phyloP scores from a whole-genome alignment of 2,329 filamentous ascomycete species.

The Scedosporium apiospermum region DNA sequence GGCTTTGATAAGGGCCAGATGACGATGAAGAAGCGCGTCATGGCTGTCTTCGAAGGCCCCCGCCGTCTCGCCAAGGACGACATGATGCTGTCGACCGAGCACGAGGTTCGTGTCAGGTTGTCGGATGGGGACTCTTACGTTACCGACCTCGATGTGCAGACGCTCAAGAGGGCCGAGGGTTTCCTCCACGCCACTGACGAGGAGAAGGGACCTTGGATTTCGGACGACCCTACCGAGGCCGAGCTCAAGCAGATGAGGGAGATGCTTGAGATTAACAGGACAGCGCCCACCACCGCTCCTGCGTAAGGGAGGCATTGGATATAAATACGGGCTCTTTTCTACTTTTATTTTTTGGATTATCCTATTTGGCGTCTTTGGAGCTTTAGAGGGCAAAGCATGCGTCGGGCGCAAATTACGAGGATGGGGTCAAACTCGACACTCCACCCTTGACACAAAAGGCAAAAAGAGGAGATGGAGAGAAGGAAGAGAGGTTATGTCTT shows the following conservation, averaged over 20 bases:
- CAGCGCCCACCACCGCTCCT: not conserved
- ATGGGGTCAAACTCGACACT: too few relatives aligned
- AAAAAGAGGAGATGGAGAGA: not conserved
- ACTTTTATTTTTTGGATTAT: not conserved
- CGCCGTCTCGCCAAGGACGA: constrained; percentile 93
- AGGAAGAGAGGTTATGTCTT: too few relatives aligned
- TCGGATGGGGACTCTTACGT: constrained; percentile 70
- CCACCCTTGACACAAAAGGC: not conserved
- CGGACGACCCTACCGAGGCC: constrained; percentile 57
- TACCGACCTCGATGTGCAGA: constrained; percentile 88
- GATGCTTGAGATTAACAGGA: constrained; percentile 24
- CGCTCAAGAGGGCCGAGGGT: constrained; percentile 76
- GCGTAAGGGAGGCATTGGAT: not conserved
- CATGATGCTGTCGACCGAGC: constrained; percentile 95
- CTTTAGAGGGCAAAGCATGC: not conserved
- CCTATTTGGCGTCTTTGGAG: not conserved
- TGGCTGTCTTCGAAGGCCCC: constrained; percentile 84
- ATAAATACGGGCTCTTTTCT: not conserved
- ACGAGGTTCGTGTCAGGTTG: constrained; percentile 81
- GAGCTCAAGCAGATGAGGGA: constrained; percentile 52
- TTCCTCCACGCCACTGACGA: constrained; percentile 71
- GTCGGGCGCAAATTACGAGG: not conserved
- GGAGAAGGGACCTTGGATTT: constrained; percentile 79
- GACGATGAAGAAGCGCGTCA: constrained; percentile 95
- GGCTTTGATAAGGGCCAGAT: constrained; percentile 87